These are phyloP conservation scores for Geotrichum fermentans DNA, from an alignment of 1,139 yeast species.

Conservation along the genomic window DNA sequence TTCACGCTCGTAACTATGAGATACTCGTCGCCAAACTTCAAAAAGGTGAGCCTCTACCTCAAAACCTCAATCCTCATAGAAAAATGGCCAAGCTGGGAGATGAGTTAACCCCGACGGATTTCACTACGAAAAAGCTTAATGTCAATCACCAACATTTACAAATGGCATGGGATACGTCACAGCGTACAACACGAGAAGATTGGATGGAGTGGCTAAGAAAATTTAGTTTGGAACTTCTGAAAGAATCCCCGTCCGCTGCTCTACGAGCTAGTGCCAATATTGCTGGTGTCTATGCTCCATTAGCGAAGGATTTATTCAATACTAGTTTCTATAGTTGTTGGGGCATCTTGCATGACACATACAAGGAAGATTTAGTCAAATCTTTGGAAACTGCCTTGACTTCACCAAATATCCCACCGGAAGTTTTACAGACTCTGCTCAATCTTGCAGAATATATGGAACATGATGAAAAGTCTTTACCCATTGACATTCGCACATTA, in stretches of 20 bases:
- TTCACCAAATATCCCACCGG: conserved; percentile 92
- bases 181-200: conserved; percentile 84
- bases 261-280: conserved; percentile 88
- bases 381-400: conserved; percentile 82
- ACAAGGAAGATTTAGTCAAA: conserved; percentile 84
- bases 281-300: conserved; percentile 82
- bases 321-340: conserved; percentile 95
- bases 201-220: conserved; percentile 98
- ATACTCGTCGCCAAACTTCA: conserved; percentile 70
- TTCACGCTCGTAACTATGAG: conserved; percentile 73
- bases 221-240: conserved; percentile 75
- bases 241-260: conserved; percentile 93
- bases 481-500: conserved; percentile 80
- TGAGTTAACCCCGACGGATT: conserved; percentile 60
- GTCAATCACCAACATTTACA: conserved; percentile 75
- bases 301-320: conserved; percentile 87
- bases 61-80: conserved; percentile 56
- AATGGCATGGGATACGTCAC: conserved; percentile 88
- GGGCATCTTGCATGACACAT: conserved; percentile 87
- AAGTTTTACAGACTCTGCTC: conserved; percentile 81
- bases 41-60: conserved; percentile 83
- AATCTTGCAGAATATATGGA: conserved; percentile 96
- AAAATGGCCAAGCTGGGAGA: conserved; percentile 46
- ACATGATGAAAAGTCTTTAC: conserved; percentile 91
- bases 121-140: conserved; percentile 72